Base-by-base conservation (phyloP, 2,329 filamentous ascomycete species). In the Thielaviopsis populi region DNA sequence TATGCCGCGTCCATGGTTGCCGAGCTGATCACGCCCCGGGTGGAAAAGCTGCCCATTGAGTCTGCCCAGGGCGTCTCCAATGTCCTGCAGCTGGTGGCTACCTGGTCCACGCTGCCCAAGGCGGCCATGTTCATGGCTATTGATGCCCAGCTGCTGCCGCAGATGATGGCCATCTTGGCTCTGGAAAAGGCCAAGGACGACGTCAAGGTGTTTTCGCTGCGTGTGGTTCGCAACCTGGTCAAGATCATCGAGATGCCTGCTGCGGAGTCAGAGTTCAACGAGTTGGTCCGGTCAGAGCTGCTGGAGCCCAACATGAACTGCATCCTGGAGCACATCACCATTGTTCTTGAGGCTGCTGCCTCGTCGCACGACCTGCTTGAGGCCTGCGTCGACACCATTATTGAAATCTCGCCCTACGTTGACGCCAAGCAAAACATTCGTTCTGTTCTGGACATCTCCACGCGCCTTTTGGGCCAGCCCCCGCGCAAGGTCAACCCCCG, bases 61-160 rank as follows among this genome's bases (percentile, higher is more conserved):
- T 96, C 89, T 53, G 88, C 90, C 0, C 91, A 99, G 71, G 89
- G 90, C 15, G 79, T 96, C 7, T 97, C 94, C 2, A 88, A 86
- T 17, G 81, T 91, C 48, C 80, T 96, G 67, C 85, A 86, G 67
- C 78, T 99, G 4, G 84, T 99, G 67, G 84, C 83, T 2, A 88
- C 87, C 1, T 96, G 92, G 88, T 86, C 89, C 2, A 81, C 81
- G 65, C 80, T 86, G 24, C 78, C 83, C 0, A 80, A 79, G 66
- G 86, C 84, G 0, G 84, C 86, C 0, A 71, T 85, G 6, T 89
- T 94, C 69, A 78, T 99, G 7, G 73, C 73, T 2, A 72, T 78
- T 43, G 82, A 86, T 13, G 73, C 80, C 7, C 81, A 85, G 17
- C 77, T 92, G n/a, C 72, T 97, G 37, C 78, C 78, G 17, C 85